Conservation (phyloP, 768 basidiomycete species). For the Tylopilus felleus region DNA sequence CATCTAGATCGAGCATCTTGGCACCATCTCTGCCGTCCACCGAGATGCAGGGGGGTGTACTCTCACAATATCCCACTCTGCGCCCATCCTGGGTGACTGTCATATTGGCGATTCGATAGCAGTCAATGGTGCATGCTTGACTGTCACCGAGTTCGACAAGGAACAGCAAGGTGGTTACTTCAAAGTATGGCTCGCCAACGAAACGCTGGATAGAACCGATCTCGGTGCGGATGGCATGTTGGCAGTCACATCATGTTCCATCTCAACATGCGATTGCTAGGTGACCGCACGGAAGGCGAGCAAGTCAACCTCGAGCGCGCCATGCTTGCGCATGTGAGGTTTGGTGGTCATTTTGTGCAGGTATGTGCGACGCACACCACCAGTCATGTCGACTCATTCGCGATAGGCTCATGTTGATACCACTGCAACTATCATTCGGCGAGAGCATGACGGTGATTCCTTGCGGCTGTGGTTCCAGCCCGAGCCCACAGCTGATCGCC, state of each 20-base stretch:
- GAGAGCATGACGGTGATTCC: conserved; percentile 79
- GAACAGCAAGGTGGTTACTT: conserved; percentile 71
- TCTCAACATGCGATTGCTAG: conserved; percentile 37
- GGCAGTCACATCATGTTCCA: neutral
- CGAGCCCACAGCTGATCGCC: conserved; percentile 51
- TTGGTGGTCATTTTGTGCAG: conserved; percentile 98
- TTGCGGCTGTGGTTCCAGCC: conserved; percentile 78
- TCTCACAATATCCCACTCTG: conserved; percentile 69
- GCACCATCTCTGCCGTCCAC: conserved; percentile 62
- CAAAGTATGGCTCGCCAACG: conserved; percentile 93
- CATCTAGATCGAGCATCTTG: conserved; percentile 83
- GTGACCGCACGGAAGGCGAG: conserved; percentile 73
- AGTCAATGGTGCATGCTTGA: conserved; percentile 85
- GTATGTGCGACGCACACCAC: conserved; percentile 38
- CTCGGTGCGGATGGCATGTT: conserved; percentile 53
- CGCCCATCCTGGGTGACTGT: conserved; percentile 80
- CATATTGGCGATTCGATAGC: conserved; percentile 93
- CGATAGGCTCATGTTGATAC: conserved; percentile 88
- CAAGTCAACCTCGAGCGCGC: conserved; percentile 92
- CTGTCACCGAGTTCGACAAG: conserved; percentile 80
- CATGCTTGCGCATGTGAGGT: conserved; percentile 86
- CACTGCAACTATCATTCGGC: conserved; percentile 72
- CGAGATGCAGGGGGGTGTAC: conserved; percentile 76
- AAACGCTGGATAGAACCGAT: conserved; percentile 89
- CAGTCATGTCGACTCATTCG: neutral